Evolutionary conservation across 352 stramenopile genomes (phyloP), one percentile per base, ranked within the genome.

Genomic region (Phytophthora sojae): DNA sequence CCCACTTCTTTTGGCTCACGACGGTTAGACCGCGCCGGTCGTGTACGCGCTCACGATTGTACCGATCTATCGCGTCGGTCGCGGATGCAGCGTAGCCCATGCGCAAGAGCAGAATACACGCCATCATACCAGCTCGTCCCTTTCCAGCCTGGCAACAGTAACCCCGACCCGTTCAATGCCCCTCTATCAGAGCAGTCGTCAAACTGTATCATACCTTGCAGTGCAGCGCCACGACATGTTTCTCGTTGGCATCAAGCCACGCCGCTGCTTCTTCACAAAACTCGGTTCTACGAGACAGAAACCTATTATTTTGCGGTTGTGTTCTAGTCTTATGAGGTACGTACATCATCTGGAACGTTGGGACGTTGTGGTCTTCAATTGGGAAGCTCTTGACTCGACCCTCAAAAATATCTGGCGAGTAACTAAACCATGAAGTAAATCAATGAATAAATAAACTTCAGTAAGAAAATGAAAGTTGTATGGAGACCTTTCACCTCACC

Each of bases 361-460:
- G 86, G 2, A 94, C 76, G 50, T 92, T 90, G 61, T 94, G 86
- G 58, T 94, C 86, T 70, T 94, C 83, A 61, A 92, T 85, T 9
- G 86, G 83, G 44, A 86, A 91, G 42, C 70, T 75, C 72, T 85
- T 83, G 30, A 73, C 76, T 6, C 78, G 81, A 15, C 58, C 71
- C 0, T 77, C 73, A 67, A 94, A 94, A 21, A 85, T 79, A 23
- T 23, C 73, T 15, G 80, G 29, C 0, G 86, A 74, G 52, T 94
- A 94, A 29, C 85, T 91, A 55, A 9, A 29, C 21, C 15, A 65
- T 4, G 5, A 56, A n/a, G 25, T 49, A 7, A 29, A 39, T 15
- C 45, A 4, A 59, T 29, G 11, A 37, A 53, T 11, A 63, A 44
- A 30, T 30, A 15, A 21, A 21, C 21, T 21, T 21, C 21, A 21